Evolutionary conservation across 2,329 filamentous ascomycete species (phyloP), one percentile per base, ranked within the genome.

Genomic region (Monilinia fructicola): DNA sequence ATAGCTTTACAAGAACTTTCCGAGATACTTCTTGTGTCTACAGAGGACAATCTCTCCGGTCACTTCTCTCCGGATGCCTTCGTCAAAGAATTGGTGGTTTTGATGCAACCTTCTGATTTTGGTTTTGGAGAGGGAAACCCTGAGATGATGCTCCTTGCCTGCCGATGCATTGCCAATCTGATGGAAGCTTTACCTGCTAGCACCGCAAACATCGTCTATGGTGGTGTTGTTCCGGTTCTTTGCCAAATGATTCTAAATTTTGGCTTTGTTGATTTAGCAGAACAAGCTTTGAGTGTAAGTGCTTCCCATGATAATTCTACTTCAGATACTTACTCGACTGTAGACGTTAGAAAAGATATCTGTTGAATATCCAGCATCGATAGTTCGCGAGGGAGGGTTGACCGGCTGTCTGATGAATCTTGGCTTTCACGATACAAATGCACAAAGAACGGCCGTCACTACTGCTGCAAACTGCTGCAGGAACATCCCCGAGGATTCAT

Each of bases 381-480:
- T 99, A 73, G 95, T 99, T 54, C 90, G 93, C 62, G 95, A 98
- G 79, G 96, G 95, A 59, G 95, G 95, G 14, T 82, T 99, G 69
- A 96, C 92, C 1, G 95, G 95, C n/a, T 99, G 95, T 75, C 81
- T 99, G 71, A 96, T 92, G 0, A 98, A 95, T 76, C 85, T 99
- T 67, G 95, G 99, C 77, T 99, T 99, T 79, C 99, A 99, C 75
- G 90, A 94, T 21, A 99, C 95, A 0, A 95, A 94, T 78, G 98
- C 95, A 2, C 95, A 99, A 78, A 87, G 95, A 71, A 97, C 94
- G 18, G 95, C 95, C 9, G 95, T 99, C 10, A 98, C 93, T 3
- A 99, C 94, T 16, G 95, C 96, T 12, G 96, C 95, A 66, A 99
- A 99, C 76, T 99, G 95, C 80, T 99, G 96, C 78, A 91, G 95